These are phyloP conservation scores for Nakaseomyces delphensis DNA, from an alignment of 1,139 yeast genomes.

Conservation along the genomic window DNA sequence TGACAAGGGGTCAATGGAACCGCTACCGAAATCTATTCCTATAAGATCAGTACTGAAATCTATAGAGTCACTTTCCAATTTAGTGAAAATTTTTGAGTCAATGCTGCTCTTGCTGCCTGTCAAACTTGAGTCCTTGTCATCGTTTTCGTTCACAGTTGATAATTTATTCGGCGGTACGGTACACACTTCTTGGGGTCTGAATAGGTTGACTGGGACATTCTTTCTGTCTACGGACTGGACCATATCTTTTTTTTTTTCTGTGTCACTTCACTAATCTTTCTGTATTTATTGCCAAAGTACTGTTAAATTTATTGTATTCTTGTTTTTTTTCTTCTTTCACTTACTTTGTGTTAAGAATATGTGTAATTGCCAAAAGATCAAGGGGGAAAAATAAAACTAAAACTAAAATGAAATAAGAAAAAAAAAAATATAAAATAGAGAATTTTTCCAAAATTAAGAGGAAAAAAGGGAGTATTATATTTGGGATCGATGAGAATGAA, in stretches of 20 bases:
- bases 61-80: not conserved
- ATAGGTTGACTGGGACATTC: not conserved
- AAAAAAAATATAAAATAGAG: too few relatives aligned
- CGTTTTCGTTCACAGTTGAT: not conserved
- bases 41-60: not conserved
- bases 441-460: too few relatives aligned
- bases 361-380: too few relatives aligned
- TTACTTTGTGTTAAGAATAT: too few relatives aligned
- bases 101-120: slow-evolving; percentile 1
- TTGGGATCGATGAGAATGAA: too few relatives aligned
- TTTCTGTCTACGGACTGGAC: not conserved
- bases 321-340: not conserved
- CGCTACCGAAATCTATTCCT: not conserved
- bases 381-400: too few relatives aligned
- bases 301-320: not conserved
- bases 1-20: not conserved
- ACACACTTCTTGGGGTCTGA: not conserved
- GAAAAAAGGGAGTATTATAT: too few relatives aligned
- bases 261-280: not conserved
- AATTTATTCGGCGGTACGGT: not conserved
- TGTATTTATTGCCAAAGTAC: too few relatives aligned
- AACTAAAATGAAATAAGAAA: too few relatives aligned
- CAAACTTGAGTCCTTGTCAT: not conserved
- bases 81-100: not conserved
- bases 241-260: not conserved